phyloP scores from a whole-genome alignment of 2,329 filamentous ascomycete genomes.

The Calcarisporium arbuscula region DNA sequence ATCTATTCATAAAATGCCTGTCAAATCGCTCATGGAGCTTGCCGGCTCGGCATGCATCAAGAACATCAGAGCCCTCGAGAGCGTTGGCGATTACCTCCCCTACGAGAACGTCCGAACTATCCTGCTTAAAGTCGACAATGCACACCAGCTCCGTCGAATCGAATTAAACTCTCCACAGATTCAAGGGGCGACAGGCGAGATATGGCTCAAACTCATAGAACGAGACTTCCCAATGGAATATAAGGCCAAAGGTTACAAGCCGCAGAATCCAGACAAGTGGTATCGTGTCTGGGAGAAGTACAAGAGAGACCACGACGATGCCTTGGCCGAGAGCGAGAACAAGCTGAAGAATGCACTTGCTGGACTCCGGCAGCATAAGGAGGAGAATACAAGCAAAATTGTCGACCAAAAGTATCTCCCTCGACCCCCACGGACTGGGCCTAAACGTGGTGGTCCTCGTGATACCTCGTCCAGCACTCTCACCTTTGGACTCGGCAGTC shows the following conservation, averaged over 20 bases:
- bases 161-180: conserved; percentile 75
- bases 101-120: conserved; percentile 59
- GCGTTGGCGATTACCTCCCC: conserved; percentile 65
- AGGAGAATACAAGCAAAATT: conserved; percentile 50
- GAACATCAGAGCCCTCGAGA: conserved; percentile 52
- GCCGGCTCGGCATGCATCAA: conserved; percentile 45
- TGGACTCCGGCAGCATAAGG: conserved; percentile 51
- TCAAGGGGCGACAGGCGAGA: conserved; percentile 58
- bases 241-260: conserved; percentile 55
- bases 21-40: conserved; percentile 45
- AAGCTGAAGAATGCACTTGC: conserved; percentile 51
- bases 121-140: conserved; percentile 63
- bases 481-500: conserved; percentile 40
- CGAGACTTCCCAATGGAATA: conserved; percentile 65
- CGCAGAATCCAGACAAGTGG: conserved; percentile 65
- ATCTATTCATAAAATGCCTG: conserved; percentile 31
- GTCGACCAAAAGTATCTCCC: conserved; percentile 45
- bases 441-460: conserved; percentile 19
- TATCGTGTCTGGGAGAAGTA: conserved; percentile 70
- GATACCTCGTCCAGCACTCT: conserved; percentile 26
- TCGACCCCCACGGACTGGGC: conserved; percentile 28
- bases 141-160: conserved; percentile 66
- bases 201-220: conserved; percentile 76
- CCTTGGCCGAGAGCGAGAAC: conserved; percentile 54
- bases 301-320: conserved; percentile 49